A percentile compares a stretch with the other conserved stretches of the same genome.
phyloP scores from a whole-genome alignment of 2,329 filamentous ascomycete species.

The Dryadomyces quercivorus region DNA sequence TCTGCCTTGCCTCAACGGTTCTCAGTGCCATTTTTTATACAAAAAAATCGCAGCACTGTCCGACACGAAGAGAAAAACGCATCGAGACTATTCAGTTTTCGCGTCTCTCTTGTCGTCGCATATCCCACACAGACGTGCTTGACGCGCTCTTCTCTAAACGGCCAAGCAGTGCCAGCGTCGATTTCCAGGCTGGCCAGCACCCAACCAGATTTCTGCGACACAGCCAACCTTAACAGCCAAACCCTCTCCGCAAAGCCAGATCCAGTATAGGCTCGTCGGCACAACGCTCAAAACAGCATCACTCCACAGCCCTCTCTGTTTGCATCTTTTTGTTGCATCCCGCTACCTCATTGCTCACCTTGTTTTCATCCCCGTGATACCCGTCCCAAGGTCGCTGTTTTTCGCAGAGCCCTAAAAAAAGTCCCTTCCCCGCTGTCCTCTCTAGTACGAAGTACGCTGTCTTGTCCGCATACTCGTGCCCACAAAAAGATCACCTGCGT shows the following conservation, averaged over 20 bases:
- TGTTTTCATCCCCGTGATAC: slow-evolving; percentile 32
- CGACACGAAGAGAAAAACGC: not conserved
- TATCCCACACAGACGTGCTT: not conserved
- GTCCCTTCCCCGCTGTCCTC: not conserved
- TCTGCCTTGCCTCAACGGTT: not conserved
- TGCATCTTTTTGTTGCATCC: slow-evolving; percentile 28
- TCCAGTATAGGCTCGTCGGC: slow-evolving; percentile 53
- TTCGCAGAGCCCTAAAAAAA: not conserved
- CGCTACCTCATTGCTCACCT: slow-evolving; percentile 1
- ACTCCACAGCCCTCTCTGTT: slow-evolving; percentile 43
- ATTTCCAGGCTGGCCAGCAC: slow-evolving; percentile 28
- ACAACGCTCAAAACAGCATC: slow-evolving; percentile 54
- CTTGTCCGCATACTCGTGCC: not conserved
- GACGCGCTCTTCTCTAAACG: slow-evolving; percentile 1
- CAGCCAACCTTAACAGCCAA: slow-evolving; percentile 25
- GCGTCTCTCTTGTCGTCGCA: not conserved
- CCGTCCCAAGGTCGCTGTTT: slow-evolving; percentile 7
- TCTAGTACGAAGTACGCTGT: not conserved
- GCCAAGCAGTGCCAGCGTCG: slow-evolving; percentile 28
- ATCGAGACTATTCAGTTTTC: not conserved
- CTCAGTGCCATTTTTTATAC: not conserved
- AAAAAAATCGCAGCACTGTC: not conserved
- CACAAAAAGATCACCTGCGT: not conserved
- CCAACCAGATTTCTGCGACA: slow-evolving; percentile 46
- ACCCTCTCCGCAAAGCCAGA: slow-evolving; percentile 44